Conservation (phyloP, 441 rosid species). For the Euphorbia neoarborescens region DNA sequence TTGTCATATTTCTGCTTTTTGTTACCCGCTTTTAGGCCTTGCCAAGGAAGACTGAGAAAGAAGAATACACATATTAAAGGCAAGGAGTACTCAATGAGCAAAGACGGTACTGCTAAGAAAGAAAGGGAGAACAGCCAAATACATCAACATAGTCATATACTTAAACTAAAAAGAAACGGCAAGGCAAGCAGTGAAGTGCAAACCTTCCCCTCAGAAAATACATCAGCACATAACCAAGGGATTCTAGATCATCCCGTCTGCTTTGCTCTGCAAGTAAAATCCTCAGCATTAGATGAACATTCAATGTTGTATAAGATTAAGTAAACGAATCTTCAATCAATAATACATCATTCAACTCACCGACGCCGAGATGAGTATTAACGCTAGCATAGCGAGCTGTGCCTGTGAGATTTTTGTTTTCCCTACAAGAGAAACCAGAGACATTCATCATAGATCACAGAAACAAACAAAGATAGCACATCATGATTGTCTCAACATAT, state of each 20-base stretch:
- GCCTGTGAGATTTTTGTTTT: slow-evolving; percentile 83
- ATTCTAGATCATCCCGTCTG: slow-evolving; percentile 87
- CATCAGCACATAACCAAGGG: slow-evolving; percentile 86
- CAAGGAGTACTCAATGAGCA: neutral
- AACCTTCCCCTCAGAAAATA: slow-evolving; percentile 90
- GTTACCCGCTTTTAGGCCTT: slow-evolving; percentile 80
- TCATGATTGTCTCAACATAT: too few species aligned
- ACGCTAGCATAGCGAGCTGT: slow-evolving; percentile 91
- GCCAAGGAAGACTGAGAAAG: slow-evolving; percentile 77
- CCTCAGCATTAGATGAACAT: slow-evolving; percentile 6
- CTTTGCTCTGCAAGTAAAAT: slow-evolving; percentile 56
- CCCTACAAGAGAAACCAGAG: slow-evolving; percentile 35
- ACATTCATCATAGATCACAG: slow-evolving; percentile 11
- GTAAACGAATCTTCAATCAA: slow-evolving; percentile 11
- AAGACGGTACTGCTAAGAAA: neutral
- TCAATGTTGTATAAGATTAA: neutral
- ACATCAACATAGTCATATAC: slow-evolving; percentile 4
- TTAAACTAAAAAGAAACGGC: slow-evolving; percentile 9
- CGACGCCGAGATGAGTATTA: slow-evolving; percentile 80
- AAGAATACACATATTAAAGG: neutral
- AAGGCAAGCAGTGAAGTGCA: slow-evolving; percentile 2
- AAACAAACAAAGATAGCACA: too few species aligned
- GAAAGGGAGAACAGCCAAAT: neutral
- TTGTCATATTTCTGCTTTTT: slow-evolving; percentile 88
- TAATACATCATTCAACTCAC: slow-evolving; percentile 34